Base-by-base conservation (phyloP, 768 basidiomycete genomes). In the Leccinum subgranulosum region DNA sequence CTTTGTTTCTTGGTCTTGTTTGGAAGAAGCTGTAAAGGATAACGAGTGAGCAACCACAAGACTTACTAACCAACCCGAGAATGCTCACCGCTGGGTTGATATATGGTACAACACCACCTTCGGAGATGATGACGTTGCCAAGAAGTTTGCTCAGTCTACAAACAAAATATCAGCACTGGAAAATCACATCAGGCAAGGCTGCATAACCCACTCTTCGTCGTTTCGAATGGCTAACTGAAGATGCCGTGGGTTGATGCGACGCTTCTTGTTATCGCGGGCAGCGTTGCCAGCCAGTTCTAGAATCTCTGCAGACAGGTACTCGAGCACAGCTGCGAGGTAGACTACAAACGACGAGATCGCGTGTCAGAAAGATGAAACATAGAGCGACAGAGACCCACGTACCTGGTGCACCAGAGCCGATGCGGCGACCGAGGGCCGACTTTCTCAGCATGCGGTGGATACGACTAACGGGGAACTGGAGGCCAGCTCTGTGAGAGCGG, bases 231-330 rank as follows among this genome's bases (percentile, higher is more conserved):
- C 94, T 61, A 96, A 85, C 74, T 97, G 94, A 49, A 96, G 78
- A 75, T 97, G 94, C 74, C 94, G 88, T 48, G 94, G 94, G 27
- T 95, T 91, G 68, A 96, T 95, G 84, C 94, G 92, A 63, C 92
- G 89, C 79, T 94, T 92, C 82, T 92, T 92, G 81, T 92, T 92
- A 75, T 90, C 90, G 56, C 90, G 88, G 45, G 91, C 90, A 34
- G 91, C 90, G 56, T 91, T 90, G 36, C 94, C 94, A 59, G 94
- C 93, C 46, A 96, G 79, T 77, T 96, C 94, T 66, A 96, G 84
- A 72, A 96, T 94, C 73, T 96, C 94, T 48, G 94, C 94, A 41
- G 92, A 85, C 59, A 95, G 83, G 75, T 96, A 93, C 71, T 94
- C 94, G 57, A 95, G 86, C 57, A 94, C 93, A 48, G 92, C 92